Percentiles rank a stretch among this genome's conserved stretches.
Conservation (phyloP, 2,329 filamentous ascomycete species). For the Tolypocladium album region DNA sequence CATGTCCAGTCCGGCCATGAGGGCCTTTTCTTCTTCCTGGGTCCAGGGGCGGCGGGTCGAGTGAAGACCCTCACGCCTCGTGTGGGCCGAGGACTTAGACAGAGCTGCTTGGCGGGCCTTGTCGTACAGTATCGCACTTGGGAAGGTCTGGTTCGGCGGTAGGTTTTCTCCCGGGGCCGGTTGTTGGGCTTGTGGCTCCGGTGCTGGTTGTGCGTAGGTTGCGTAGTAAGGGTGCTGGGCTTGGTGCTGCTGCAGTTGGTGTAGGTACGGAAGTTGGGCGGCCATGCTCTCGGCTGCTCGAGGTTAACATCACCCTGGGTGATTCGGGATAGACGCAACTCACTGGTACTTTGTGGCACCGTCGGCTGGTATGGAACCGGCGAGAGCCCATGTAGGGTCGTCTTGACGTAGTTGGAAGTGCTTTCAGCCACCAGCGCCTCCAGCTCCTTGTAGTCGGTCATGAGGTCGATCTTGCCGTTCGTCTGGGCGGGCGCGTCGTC, state of each 20-base stretch:
- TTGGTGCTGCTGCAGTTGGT: constrained; percentile 26
- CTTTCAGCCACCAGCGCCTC: constrained; percentile 32
- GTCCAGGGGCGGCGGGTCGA: constrained; percentile 73
- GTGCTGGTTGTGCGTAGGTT: constrained; percentile 20
- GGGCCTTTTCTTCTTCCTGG: constrained; percentile 77
- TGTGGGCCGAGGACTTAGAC: constrained; percentile 43
- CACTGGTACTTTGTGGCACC: constrained; percentile 27
- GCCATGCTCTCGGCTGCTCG: constrained; percentile 18
- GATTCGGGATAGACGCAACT: constrained; percentile 4
- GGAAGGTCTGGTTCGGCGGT: constrained; percentile 45
- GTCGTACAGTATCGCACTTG: constrained; percentile 46
- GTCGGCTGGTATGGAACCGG: constrained; percentile 31
- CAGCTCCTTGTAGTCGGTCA: constrained; percentile 30
- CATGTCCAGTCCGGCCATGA: constrained; percentile 79
- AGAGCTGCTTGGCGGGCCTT: constrained; percentile 48
- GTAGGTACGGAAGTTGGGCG: constrained; percentile 24
- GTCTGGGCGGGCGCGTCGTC: constrained; percentile 12
- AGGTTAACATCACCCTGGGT: not conserved
- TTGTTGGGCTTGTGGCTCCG: constrained; percentile 20
- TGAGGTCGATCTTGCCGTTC: constrained; percentile 19
- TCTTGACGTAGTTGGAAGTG: constrained; percentile 33
- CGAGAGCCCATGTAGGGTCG: constrained; percentile 30
- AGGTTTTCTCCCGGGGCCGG: constrained; percentile 25
- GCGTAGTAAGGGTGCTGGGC: constrained; percentile 23
- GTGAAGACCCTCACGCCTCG: constrained; percentile 44